phyloP scores from a whole-genome alignment of 1,139 yeast genomes.

The Blastobotrys raffinosifermentans region DNA sequence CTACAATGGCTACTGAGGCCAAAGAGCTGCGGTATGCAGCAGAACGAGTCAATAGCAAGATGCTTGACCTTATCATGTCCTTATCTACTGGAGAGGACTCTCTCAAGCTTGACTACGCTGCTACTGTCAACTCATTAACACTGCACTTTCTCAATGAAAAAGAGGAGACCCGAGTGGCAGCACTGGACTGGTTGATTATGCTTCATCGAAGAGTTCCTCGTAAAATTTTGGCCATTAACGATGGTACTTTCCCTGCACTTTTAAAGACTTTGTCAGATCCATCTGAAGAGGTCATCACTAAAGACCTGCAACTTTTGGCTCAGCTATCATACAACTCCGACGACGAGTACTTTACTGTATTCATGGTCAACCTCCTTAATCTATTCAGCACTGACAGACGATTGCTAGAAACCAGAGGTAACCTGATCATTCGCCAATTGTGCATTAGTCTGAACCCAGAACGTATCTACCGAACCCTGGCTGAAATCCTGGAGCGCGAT shows the following conservation, averaged over 20 bases:
- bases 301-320: conserved; percentile 70
- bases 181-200: conserved; percentile 86
- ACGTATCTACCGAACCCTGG: conserved; percentile 72
- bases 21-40: conserved; percentile 50
- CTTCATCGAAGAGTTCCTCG: conserved; percentile 69
- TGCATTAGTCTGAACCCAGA: conserved; percentile 80
- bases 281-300: conserved; percentile 75
- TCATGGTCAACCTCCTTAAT: conserved; percentile 64
- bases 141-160: conserved; percentile 61
- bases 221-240: conserved; percentile 50
- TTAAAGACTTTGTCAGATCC: conserved; percentile 80
- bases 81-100: conserved; percentile 23
- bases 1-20: conserved; percentile 50
- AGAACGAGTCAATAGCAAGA: conserved; percentile 44
- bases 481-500: conserved; percentile 64
- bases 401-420: conserved; percentile 66
- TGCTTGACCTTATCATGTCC: conserved; percentile 42
- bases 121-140: conserved; percentile 56
- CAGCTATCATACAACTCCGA: conserved; percentile 73
- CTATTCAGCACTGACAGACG: conserved; percentile 64
- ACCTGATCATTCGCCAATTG: conserved; percentile 75
- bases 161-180: conserved; percentile 77
- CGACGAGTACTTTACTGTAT: conserved; percentile 70
- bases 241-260: conserved; percentile 68
- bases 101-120: conserved; percentile 46